Conservation (phyloP, 2,329 filamentous ascomycete species). For the Incumbomyces lentus region DNA sequence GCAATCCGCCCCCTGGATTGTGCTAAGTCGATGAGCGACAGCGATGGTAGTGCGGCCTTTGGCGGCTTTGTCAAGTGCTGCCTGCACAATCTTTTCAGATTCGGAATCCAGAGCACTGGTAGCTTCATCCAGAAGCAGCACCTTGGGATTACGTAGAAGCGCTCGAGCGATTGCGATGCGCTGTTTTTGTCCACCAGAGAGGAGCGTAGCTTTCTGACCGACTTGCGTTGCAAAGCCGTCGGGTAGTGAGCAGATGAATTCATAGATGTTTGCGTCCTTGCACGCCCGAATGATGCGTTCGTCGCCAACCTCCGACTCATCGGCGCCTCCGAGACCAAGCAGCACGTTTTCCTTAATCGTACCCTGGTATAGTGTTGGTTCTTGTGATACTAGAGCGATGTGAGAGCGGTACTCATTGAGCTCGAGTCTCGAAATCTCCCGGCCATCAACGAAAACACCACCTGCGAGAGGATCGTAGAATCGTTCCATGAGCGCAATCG, state of each 20-base stretch:
- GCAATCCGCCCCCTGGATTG: conserved; percentile 86
- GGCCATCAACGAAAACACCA: conserved; percentile 69
- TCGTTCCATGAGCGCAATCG: conserved; percentile 80
- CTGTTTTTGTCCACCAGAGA: conserved; percentile 90
- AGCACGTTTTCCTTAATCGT: conserved; percentile 85
- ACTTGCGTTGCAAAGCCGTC: conserved; percentile 80
- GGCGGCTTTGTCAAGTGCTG: conserved; percentile 68
- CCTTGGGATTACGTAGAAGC: conserved; percentile 78
- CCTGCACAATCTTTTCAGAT: conserved; percentile 48
- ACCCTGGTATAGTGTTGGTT: conserved; percentile 89
- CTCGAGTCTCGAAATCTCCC: conserved; percentile 70
- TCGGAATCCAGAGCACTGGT: conserved; percentile 43
- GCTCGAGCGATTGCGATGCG: conserved; percentile 88
- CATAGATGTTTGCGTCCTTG: conserved; percentile 83
- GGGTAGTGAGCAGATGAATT: conserved; percentile 77
- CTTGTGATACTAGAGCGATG: conserved; percentile 83
- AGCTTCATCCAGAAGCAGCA: conserved; percentile 74
- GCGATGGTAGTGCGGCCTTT: conserved; percentile 85
- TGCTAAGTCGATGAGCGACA: conserved; percentile 82
- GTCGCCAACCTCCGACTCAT: conserved; percentile 52
- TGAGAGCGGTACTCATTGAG: conserved; percentile 75
- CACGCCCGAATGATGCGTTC: conserved; percentile 66
- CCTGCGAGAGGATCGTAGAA: conserved; percentile 87
- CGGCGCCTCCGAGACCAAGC: conserved; percentile 47
- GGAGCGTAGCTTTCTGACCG: conserved; percentile 72